Base-by-base conservation (phyloP, 352 stramenopile species). In the Peronospora belbahrii region DNA sequence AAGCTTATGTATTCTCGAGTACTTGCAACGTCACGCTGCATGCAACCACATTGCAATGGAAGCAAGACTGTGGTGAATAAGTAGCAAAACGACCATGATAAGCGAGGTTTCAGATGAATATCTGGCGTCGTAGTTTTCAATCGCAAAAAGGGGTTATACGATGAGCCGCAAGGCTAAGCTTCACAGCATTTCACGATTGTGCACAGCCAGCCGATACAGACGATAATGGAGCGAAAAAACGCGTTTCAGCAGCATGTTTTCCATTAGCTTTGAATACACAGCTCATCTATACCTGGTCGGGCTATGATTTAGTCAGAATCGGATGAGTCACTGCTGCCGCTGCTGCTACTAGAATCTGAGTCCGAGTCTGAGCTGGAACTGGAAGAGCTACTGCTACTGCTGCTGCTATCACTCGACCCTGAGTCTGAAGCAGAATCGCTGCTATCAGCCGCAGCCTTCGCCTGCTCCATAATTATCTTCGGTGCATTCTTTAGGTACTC, bases 401-500 rank as follows among this genome's bases (percentile, higher is more conserved):
- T 67, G 32, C 49, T 65, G 41, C 45, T 62, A 46, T 54, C 52
- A 28, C 63, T 73, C 23, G 66, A 83, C 48, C 77, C 66, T 2
- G 62, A 76, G 24, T 64, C 69, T n/a, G 69, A 74, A 36, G 64
- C 65, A 40, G 59, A 75, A 30, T 54, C 58, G 44, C 56, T 70
- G 19, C 66, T 79, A 25, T 65, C 57, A 25, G 13, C 40, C n/a
- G 22, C 42, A 27, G 69, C 53, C 37, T 80, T 75, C 17, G 54
- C 54, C 54, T 87, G 74, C 32, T 78, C 72, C 77, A 90, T 93
- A 63, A 97, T 96, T 33, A 97, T 70, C 59, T 97, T 97, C 2
- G 94, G 94, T 18, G 93, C 91, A 58, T 97, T 97, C 78, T 98
- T 98, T 10, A 99, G 69, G 66, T 96, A 96, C 53, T 97, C 86